A percentile compares a stretch with the other conserved stretches of the same genome.
Conservation (phyloP, 2,329 filamentous ascomycete genomes). For the Fusarium proliferatum region DNA sequence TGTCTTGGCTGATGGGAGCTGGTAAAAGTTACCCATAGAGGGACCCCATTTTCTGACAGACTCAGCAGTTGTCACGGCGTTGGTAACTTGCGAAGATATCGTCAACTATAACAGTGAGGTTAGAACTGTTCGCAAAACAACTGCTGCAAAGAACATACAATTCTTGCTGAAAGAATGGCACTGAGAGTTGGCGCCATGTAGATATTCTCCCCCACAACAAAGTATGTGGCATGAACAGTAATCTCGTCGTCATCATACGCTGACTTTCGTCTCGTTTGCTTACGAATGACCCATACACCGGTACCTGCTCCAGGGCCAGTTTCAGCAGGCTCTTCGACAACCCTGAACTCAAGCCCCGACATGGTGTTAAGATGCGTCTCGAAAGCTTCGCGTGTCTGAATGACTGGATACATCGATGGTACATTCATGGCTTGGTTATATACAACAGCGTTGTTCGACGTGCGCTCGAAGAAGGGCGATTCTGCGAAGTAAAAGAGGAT, state of each 20-base stretch:
- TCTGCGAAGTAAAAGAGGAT: slow-evolving; percentile 75
- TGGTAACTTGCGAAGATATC: slow-evolving; percentile 66
- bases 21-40: slow-evolving; percentile 64
- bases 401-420: slow-evolving; percentile 64
- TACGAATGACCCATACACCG: slow-evolving; percentile 76
- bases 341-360: slow-evolving; percentile 74
- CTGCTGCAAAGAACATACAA: slow-evolving; percentile 56
- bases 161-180: slow-evolving; percentile 68
- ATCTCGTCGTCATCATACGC: slow-evolving; percentile 67
- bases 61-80: slow-evolving; percentile 63
- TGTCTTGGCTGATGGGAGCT: slow-evolving; percentile 49
- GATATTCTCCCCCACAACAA: slow-evolving; percentile 73
- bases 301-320: slow-evolving; percentile 72
- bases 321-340: slow-evolving; percentile 73
- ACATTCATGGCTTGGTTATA: slow-evolving; percentile 72
- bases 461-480: slow-evolving; percentile 75
- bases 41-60: slow-evolving; percentile 66
- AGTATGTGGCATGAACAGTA: slow-evolving; percentile 69
- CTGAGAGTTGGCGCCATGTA: slow-evolving; percentile 73
- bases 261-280: slow-evolving; percentile 71
- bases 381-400: slow-evolving; percentile 71
- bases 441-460: slow-evolving; percentile 74
- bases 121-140: neutral
- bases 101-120: slow-evolving; percentile 55
- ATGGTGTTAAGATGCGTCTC: slow-evolving; percentile 72